These are phyloP conservation scores for Botrytis deweyae DNA, from an alignment of 2,329 filamentous ascomycete species.

Conservation along the genomic window DNA sequence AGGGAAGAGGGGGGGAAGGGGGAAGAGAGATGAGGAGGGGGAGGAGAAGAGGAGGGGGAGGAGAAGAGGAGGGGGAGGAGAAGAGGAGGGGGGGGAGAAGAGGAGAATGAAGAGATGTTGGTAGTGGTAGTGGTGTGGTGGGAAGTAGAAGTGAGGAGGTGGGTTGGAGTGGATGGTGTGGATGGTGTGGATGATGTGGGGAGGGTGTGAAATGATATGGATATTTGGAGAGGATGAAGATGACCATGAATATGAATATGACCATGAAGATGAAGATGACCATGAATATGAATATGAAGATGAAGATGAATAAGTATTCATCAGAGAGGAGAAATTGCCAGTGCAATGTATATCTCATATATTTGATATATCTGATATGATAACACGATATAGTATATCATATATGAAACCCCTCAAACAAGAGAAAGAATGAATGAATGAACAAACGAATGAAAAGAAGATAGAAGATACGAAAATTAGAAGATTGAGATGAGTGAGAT, in stretches of 20 bases:
- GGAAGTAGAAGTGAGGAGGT: neutral
- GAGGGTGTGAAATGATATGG: neutral
- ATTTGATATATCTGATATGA: too few species aligned
- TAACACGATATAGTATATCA: neutral
- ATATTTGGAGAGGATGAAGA: neutral
- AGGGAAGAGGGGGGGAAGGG: neutral
- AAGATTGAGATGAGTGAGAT: too few species aligned
- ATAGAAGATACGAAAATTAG: neutral
- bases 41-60: neutral
- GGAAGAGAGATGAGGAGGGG: too few species aligned
- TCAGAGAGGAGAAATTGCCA: neutral
- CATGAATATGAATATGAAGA: neutral
- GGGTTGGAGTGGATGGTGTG: neutral
- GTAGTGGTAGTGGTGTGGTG: neutral
- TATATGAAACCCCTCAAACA: accelerated
- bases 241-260: neutral
- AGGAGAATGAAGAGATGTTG: neutral
- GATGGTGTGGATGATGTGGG: too few species aligned
- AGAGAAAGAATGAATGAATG: neutral
- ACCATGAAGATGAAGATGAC: neutral
- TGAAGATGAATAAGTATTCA: neutral
- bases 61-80: too few species aligned
- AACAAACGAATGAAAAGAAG: neutral
- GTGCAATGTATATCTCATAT: neutral
- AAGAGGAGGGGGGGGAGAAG: neutral